A percentile compares a stretch with the other conserved stretches of the same genome.
Evolutionary conservation across 306 rosid genomes (phyloP).

Genomic region (Cucurbita moschata): DNA sequence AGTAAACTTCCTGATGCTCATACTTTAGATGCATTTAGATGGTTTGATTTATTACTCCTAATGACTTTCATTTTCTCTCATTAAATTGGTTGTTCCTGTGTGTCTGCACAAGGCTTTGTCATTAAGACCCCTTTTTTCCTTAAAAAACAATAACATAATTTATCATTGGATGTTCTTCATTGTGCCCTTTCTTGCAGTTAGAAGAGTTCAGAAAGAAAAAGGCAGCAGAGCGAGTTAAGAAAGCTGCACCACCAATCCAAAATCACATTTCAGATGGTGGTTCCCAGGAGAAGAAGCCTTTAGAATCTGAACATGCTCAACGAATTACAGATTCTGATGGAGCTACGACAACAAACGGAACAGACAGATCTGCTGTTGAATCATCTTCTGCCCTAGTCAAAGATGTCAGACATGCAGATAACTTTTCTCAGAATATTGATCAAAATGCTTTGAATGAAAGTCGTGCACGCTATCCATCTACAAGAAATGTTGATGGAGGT

Average conservation of each 20-base stretch:
- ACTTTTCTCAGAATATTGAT: constrained; percentile 26
- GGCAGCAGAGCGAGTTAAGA: constrained; percentile 74
- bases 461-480: constrained; percentile 7
- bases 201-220: constrained; percentile 95
- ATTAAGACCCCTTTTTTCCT: background rate
- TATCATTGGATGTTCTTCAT: background rate
- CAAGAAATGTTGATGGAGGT: constrained; percentile 22
- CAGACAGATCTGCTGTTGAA: constrained; percentile 20
- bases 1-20: background rate
- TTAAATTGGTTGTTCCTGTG: background rate
- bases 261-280: constrained; percentile 27
- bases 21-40: background rate
- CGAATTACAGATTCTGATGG: constrained; percentile 39
- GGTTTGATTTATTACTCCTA: background rate
- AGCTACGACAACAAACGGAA: constrained; percentile 56
- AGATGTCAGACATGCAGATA: constrained; percentile 19
- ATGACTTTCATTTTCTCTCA: background rate
- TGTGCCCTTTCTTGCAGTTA: constrained; percentile 33
- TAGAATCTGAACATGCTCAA: constrained; percentile 38
- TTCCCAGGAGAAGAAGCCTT: constrained; percentile 36
- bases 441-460: constrained; percentile 21
- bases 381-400: constrained; percentile 19
- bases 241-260: constrained; percentile 32
- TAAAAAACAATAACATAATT: no score
- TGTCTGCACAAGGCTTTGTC: background rate